phyloP scores from a whole-genome alignment of 164 flowering plant genomes.

The Magnolia kwangsiensis region DNA sequence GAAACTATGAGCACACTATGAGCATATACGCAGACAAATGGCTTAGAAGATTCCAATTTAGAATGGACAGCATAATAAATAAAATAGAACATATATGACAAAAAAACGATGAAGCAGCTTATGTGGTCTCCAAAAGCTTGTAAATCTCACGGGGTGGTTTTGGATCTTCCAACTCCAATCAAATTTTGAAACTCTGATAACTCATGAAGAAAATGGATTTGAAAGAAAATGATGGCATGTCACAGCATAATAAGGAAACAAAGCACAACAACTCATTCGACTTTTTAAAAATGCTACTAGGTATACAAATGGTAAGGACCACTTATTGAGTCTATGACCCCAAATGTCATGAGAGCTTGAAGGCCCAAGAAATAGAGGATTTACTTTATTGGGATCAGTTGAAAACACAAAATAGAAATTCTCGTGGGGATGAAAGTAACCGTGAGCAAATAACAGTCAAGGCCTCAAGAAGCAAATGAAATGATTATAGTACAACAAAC shows the following conservation, averaged over 20 bases:
- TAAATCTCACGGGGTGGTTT: not conserved
- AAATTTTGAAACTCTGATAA: not conserved
- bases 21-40: not conserved
- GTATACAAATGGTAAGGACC: no score
- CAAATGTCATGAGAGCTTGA: not conserved
- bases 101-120: not conserved
- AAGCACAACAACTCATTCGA: not conserved
- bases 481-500: no score
- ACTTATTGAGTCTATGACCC: not conserved
- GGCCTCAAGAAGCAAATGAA: no score
- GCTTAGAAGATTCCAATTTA: not conserved
- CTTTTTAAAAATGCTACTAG: not conserved
- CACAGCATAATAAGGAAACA: not conserved
- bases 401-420: not conserved
- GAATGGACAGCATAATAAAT: not conserved
- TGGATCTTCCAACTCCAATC: not conserved
- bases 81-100: not conserved
- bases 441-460: no score
- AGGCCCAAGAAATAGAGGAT: not conserved
- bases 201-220: not conserved
- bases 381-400: not conserved
- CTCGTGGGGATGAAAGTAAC: not conserved
- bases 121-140: not conserved
- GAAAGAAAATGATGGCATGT: not conserved
- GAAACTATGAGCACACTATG: not conserved